Conservation (phyloP, 768 basidiomycete genomes). For the Albatrellus ellisii region DNA sequence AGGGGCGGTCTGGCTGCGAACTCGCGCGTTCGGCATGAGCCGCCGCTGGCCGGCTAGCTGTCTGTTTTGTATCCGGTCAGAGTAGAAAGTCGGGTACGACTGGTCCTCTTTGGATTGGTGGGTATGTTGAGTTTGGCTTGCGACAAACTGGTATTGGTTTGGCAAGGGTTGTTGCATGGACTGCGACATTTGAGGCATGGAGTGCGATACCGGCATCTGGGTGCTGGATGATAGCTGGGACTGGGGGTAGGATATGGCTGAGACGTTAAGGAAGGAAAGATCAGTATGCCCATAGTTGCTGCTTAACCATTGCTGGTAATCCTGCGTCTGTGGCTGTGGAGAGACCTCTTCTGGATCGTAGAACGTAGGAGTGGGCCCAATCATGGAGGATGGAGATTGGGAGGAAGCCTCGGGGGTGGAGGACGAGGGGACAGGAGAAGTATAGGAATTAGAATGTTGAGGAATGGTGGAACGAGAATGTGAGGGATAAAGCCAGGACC, state of each 20-base stretch:
- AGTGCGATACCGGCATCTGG: background rate
- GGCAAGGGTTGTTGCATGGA: background rate
- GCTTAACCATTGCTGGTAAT: constrained; percentile 8
- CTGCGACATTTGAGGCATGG: background rate
- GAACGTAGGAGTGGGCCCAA: constrained; percentile 13
- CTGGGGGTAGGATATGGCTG: background rate
- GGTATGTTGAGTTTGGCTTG: background rate
- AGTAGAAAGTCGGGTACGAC: background rate
- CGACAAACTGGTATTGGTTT: constrained; percentile 10
- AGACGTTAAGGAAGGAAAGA: background rate
- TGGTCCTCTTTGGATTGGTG: background rate
- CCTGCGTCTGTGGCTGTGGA: constrained; percentile 2
- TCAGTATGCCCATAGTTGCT: too few species aligned
- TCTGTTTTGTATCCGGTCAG: too few species aligned
- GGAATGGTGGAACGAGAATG: too few species aligned
- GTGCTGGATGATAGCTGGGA: background rate
- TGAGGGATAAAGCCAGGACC: too few species aligned
- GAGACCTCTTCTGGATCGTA: constrained; percentile 12
- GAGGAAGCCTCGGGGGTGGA: too few species aligned
- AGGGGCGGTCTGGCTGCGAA: too few species aligned
- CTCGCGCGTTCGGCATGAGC: too few species aligned
- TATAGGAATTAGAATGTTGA: too few species aligned
- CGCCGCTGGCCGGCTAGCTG: too few species aligned
- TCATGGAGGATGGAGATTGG: constrained; percentile 13
- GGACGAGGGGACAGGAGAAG: too few species aligned